phyloP scores from a whole-genome alignment of 345 rosid genomes.

The Eucalyptus pauciflora region DNA sequence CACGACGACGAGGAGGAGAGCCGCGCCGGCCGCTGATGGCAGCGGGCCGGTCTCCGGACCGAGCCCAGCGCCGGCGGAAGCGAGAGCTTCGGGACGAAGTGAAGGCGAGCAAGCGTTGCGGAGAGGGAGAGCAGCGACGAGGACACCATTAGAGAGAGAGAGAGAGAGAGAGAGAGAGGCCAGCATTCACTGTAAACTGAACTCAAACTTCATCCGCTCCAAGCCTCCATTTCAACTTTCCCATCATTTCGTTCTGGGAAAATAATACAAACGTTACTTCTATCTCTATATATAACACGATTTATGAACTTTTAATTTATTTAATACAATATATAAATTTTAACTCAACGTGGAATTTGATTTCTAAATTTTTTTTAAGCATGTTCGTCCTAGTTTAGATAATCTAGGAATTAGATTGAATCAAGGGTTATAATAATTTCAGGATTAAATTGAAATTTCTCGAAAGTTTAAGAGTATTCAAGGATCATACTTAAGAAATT shows the following conservation, averaged over 20 bases:
- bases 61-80: background rate
- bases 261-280: no score
- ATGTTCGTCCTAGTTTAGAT: no score
- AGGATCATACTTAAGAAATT: no score
- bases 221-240: background rate
- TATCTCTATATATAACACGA: no score
- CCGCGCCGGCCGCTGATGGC: background rate
- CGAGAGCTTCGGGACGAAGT: conserved; percentile 9
- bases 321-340: no score
- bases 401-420: no score
- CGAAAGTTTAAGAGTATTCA: no score
- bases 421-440: no score
- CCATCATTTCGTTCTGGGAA: no score
- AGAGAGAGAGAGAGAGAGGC: background rate
- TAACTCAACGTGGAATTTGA: rapidly evolving
- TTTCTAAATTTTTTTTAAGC: rapidly evolving
- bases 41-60: background rate
- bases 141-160: background rate
- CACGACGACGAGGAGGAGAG: background rate
- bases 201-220: background rate
- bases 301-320: no score
- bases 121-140: conserved; percentile 12
- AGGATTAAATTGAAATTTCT: no score
- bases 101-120: conserved; percentile 36
- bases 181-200: background rate